Base-by-base conservation (phyloP, 805 yeast genomes). In the Metschnikowia koreensis region DNA sequence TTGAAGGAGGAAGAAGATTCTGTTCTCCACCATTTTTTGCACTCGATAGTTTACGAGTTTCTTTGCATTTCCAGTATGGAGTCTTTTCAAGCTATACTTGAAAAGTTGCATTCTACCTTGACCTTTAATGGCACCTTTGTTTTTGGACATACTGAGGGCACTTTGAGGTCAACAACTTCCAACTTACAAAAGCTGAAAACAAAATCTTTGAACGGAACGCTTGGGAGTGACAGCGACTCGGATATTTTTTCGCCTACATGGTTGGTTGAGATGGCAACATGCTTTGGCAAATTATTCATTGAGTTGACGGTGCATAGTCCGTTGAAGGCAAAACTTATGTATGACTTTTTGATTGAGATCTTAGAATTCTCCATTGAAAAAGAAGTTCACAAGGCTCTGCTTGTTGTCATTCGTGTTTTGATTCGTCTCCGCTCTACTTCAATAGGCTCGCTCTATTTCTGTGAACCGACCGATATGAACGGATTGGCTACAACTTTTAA, bases 401-500 rank as follows among this genome's bases (percentile, higher is more conserved):
- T 86, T n/a, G 69, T 75, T 5, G 64, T 81, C 2, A 70, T 83
- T 7, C 75, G 84, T 46, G 67, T 82, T 13, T 66, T 87, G 49
- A 68, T 80, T 16, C 71, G 90, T 54, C 68, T 85, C 1, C 71
- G 93, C 47, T 72, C 72, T 0, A 76, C 82, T 1, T 61, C 69
- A 12, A 75, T 74, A 3, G 70, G 73, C 6, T 66, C 64, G 36
- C 66, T 86, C 1, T 81, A 74, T 60, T 68, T 86, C 41, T 66
- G 81, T 2, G 68, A 74, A 7, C 86, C 87, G 4, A 63, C 66
- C 1, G 89, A 87, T 61, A 81, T 85, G 73, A 86, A 81, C 40
- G 90, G 89, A 0, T 66, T 87, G 15, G 80, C 89, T 9, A 79
- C 83, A 2, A 77, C 82, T 0, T 74, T 86, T 48, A 76, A 79